Evolutionary conservation across 257 asterid species (phyloP), one percentile per base, ranked within the genome.

Genomic region (Solanum acaule): DNA sequence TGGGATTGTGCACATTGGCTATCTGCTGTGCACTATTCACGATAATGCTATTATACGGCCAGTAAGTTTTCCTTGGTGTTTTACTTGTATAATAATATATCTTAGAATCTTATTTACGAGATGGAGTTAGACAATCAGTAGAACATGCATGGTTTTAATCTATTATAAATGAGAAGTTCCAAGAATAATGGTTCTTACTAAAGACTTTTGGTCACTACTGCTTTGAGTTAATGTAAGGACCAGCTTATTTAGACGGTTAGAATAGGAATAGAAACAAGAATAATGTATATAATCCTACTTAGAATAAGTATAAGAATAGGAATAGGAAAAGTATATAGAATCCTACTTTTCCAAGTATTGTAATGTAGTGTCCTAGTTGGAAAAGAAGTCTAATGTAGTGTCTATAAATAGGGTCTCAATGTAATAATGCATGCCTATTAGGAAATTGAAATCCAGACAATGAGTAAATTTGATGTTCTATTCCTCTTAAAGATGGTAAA

Each of bases 11-110:
- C 91, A 97, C 98, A 70, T 89, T 96, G 85, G 94, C 73, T 33
- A 97, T 95, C 89, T 97, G 99, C 93, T 91, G 89, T 91, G 88
- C 96, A 89, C 92, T 97, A 89, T 92, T 93, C 75, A 86, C 95
- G 85, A 92, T 95, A 87, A 95, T 97, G 98, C 93, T 97, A 92
- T 86, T 95, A 86, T 97, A 97, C 87, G 98, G 99, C 89, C 93
- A 83, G 99, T 97, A 96, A 92, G 98, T 81, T 91, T 90, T 86
- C 75, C 71, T 71, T 33, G 42, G 29, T 83, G 87, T 84, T 88
- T 13, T 79, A 42, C 84, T 42, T 42, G n/a, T 78, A n/a, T 25
- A 27, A 14, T 78, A 38, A 13, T 38, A 6, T 78, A 40, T 25
- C n/a, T 40, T 78, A 42, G 84, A 78, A 78, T n/a, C 63, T 78